Base-by-base conservation (phyloP, 2,329 filamentous ascomycete genomes). In the Bertia moriformis region DNA sequence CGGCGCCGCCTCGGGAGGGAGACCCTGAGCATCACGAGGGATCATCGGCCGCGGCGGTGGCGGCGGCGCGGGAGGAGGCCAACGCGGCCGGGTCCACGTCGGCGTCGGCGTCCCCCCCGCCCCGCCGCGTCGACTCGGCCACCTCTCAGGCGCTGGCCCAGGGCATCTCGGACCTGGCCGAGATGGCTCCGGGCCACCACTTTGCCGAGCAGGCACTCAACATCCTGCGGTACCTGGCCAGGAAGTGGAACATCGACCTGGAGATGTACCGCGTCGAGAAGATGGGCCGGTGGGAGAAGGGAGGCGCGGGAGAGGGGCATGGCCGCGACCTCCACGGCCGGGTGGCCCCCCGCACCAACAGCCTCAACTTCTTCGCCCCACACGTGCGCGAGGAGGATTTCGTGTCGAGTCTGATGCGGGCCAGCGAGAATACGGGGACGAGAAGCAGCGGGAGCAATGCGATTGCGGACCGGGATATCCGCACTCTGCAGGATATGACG, bases 101-200 rank as follows among this genome's bases (percentile, higher is more conserved):
- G 32, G 46, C 36, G 39, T 46, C 27, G 27, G 42, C 19, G 39
- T 43, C 47, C 36, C 43, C 46, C 3, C 54, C 61, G 42, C 47
- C 61, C 4, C 58, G 63, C 38, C 53, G 63, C 1, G 57, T 51
- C 7, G 64, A 66, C 2, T 50, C 58, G 2, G 59, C 65, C 20
- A 56, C 63, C 1, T n/a, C n/a, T n/a, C n/a, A n/a, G n/a, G n/a
- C n/a, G n/a, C 61, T 78, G 22, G 61, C 55, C 7, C 67, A 71
- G 40, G 71, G 71, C 12, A 71, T 78, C 22, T 54, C 64, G 2
- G 69, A 76, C 43, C 56, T 78, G 14, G 66, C 66, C 1, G 70
- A 76, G 46, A 78, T 78, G 74, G 66, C 67, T 1, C 66, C 67
- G 0, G 75, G 71, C 40, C 71, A 76, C 46, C 66, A 71, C 41